Conservation (phyloP, 1,284 basidiomycete species). For the Pyrrhoderma noxium region DNA sequence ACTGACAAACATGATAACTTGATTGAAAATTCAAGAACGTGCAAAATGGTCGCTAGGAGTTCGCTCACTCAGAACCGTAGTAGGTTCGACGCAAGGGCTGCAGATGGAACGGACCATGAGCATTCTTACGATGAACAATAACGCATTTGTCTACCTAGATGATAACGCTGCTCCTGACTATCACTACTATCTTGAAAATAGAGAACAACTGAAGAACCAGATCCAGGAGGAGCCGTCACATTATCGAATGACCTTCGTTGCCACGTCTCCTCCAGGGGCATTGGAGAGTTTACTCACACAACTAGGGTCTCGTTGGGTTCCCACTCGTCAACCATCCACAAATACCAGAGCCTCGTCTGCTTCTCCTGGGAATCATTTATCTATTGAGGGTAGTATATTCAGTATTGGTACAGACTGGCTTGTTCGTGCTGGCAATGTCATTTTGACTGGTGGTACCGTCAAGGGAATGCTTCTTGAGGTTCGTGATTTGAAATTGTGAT, state of each 20-base stretch:
- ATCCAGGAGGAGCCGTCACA: slow-evolving; percentile 45
- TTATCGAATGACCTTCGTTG: slow-evolving; percentile 67
- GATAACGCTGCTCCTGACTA: slow-evolving; percentile 57
- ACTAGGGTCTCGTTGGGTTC: slow-evolving; percentile 64
- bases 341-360: slow-evolving; percentile 37
- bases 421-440: slow-evolving; percentile 70
- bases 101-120: slow-evolving; percentile 62
- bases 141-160: slow-evolving; percentile 69
- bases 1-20: slow-evolving; percentile 10
- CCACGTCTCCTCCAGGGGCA: slow-evolving; percentile 59
- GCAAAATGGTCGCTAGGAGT: slow-evolving; percentile 64
- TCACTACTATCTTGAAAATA: too few species aligned
- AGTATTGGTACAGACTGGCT: slow-evolving; percentile 73
- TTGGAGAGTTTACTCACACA: slow-evolving; percentile 66
- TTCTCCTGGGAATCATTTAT: slow-evolving; percentile 51
- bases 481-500: slow-evolving; percentile 20
- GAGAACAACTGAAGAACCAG: neutral
- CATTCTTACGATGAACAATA: slow-evolving; percentile 66
- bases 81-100: slow-evolving; percentile 44
- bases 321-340: slow-evolving; percentile 50
- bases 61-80: slow-evolving; percentile 63
- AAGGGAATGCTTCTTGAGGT: slow-evolving; percentile 79
- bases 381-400: slow-evolving; percentile 62
- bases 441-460: slow-evolving; percentile 59
- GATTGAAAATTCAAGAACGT: slow-evolving; percentile 21